phyloP scores from a whole-genome alignment of 805 yeast genomes.

The Yarrowia bubula region DNA sequence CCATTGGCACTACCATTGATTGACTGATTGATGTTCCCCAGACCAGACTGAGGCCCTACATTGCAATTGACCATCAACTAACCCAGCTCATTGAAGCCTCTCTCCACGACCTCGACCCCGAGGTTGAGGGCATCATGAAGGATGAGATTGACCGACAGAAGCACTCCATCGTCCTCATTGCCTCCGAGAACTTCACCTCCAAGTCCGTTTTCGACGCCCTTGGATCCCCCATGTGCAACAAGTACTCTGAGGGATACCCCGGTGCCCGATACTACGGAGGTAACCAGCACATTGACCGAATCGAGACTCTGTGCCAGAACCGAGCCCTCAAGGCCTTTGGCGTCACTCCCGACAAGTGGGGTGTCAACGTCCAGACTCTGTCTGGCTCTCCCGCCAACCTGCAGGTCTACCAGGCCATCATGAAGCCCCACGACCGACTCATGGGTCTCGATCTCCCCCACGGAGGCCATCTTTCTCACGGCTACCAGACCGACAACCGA shows the following conservation, averaged over 20 bases:
- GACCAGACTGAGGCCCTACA: too few species aligned
- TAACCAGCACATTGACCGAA: conserved; percentile 92
- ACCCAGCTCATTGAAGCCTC: conserved; percentile 36
- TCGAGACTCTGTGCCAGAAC: conserved; percentile 87
- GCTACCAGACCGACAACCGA: conserved; percentile 91
- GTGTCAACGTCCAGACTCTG: conserved; percentile 94
- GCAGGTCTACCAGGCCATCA: conserved; percentile 91
- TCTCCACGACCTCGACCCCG: conserved; percentile 41
- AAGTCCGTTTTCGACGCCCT: conserved; percentile 93
- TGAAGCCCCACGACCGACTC: conserved; percentile 93
- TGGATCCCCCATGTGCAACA: conserved; percentile 97
- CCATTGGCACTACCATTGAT: background rate
- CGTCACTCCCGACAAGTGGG: conserved; percentile 83
- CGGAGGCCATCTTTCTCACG: conserved; percentile 98
- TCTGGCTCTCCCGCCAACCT: conserved; percentile 98
- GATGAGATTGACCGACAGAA: conserved; percentile 89
- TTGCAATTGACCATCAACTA: background rate
- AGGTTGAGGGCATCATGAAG: conserved; percentile 43
- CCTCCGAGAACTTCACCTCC: conserved; percentile 96
- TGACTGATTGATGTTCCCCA: too few species aligned
- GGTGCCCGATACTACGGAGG: conserved; percentile 99
- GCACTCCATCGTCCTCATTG: conserved; percentile 89
- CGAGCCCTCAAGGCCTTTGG: conserved; percentile 91
- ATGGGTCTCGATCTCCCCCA: conserved; percentile 99
- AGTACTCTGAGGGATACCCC: conserved; percentile 98